These are phyloP conservation scores for Ophiocordyceps sinensis DNA, from an alignment of 2,329 filamentous ascomycete genomes.

Conservation along the genomic window DNA sequence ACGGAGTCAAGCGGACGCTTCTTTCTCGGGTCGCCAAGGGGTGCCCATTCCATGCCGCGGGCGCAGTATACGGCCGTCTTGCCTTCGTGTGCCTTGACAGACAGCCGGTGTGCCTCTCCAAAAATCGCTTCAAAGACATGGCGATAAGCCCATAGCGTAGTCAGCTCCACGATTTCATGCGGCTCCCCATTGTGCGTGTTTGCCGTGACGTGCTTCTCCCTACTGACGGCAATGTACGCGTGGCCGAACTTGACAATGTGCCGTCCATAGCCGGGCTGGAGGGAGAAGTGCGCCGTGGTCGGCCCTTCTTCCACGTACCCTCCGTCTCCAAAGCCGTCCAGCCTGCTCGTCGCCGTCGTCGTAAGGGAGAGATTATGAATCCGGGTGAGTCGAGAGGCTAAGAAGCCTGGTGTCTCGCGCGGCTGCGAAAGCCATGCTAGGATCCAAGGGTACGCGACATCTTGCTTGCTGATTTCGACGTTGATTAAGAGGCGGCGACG, in stretches of 20 bases:
- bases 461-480: conserved; percentile 87
- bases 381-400: conserved; percentile 42
- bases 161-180: conserved; percentile 87
- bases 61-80: conserved; percentile 88
- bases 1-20: conserved; percentile 85
- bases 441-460: conserved; percentile 88
- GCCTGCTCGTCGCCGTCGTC: conserved; percentile 45
- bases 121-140: conserved; percentile 87
- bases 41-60: conserved; percentile 70
- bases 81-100: conserved; percentile 68
- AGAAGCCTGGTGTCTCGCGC: conserved; percentile 47
- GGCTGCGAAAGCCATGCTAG: conserved; percentile 87
- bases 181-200: conserved; percentile 74
- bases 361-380: conserved; percentile 45
- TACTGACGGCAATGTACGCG: conserved; percentile 75
- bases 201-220: conserved; percentile 73
- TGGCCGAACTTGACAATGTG: conserved; percentile 79
- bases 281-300: conserved; percentile 64
- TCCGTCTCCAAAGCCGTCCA: no score
- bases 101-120: conserved; percentile 68
- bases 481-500: conserved; percentile 83
- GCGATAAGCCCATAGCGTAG: conserved; percentile 78
- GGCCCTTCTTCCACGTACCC: no score
- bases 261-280: conserved; percentile 81
- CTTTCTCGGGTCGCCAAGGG: conserved; percentile 68